Evolutionary conservation across 1,284 basidiomycete genomes (phyloP).

Genomic region (Leccinum griseonigrum): DNA sequence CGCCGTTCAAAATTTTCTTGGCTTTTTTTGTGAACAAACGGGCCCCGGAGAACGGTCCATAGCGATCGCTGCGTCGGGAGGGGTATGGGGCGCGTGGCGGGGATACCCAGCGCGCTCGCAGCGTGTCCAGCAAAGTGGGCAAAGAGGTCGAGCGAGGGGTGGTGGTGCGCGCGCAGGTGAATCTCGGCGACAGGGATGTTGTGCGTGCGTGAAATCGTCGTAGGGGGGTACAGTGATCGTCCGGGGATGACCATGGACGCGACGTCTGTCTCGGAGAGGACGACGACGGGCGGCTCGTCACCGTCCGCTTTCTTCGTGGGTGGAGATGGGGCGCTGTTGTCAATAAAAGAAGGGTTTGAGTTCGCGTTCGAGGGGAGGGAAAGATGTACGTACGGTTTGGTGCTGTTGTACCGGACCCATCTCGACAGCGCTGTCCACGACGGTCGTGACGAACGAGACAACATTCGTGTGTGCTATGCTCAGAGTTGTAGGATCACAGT

Average conservation of each 20-base stretch:
- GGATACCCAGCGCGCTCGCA: conserved; percentile 82
- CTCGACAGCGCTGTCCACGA: not conserved
- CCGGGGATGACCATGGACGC: conserved; percentile 58
- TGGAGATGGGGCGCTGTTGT: conserved; percentile 4
- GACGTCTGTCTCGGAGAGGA: conserved; percentile 43
- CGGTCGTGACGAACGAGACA: not conserved
- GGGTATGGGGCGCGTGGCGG: conserved; percentile 64
- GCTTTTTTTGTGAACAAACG: conserved; percentile 89
- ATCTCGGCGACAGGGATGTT: conserved; percentile 80
- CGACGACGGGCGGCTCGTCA: conserved; percentile 3
- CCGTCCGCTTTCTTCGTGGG: conserved; percentile 4
- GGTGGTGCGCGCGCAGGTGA: conserved; percentile 79
- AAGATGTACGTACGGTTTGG: not conserved
- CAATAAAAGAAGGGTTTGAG: not conserved
- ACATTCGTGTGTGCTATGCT: conserved; percentile 11
- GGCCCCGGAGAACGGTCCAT: conserved; percentile 81
- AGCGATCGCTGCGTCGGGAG: conserved; percentile 80
- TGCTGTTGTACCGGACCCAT: not conserved
- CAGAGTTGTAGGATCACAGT: too few relatives aligned
- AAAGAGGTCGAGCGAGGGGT: conserved; percentile 73
- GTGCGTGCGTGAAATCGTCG: conserved; percentile 63
- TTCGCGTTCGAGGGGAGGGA: not conserved
- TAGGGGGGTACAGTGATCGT: conserved; percentile 51
- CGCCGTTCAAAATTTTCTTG: conserved; percentile 95
- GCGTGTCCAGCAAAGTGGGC: conserved; percentile 84